Evolutionary conservation across 257 asterid genomes (phyloP), one percentile per base, ranked within the genome.

Genomic region (Mentha longifolia): DNA sequence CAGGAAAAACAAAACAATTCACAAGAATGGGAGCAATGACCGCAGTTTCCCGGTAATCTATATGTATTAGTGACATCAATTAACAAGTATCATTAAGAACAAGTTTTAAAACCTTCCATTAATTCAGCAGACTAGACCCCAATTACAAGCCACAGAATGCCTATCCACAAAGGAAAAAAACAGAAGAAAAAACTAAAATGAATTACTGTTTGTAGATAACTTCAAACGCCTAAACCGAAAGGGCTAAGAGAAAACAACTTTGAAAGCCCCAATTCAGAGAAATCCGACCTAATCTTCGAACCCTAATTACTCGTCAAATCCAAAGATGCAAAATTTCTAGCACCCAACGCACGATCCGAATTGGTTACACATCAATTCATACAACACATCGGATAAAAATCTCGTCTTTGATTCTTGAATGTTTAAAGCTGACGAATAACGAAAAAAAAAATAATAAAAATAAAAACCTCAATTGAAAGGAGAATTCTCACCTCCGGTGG

Each of bases 401-500:
- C 8, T 6, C 3, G 45, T 16, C 8, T 16, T 5, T 4, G 39
- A 9, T 42, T 52, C 47, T 54, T 42, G 66, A 73, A 54, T n/a
- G 11, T 22, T 52, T 55, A 31, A 50, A 28, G 45, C 9, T 41
- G 58, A 11, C 20, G 14, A 11, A 50, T 7, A 20, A 46, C 62
- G 4, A 22, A 51, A 35, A 12, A 0, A 20, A 39, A 28, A 65
- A n/a, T n/a, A n/a, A n/a, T n/a, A n/a, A n/a, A n/a, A n/a, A n/a
- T n/a, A n/a, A n/a, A n/a, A n/a, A n/a, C 7, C 4, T 31, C 35
- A 31, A 31, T 31, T 31, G 35, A 31, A 5, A 28, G 19, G 31
- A n/a, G 19, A 20, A 39, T 37, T 17, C 59, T 28, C 61, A 65
- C 77, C 72, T 64, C 51, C 58, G 67, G 49, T 65, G 28, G 72